Percentiles rank a stretch among this genome's conserved stretches.
Conservation (phyloP, 208 protist species). For the Trypanosoma caninum region DNA sequence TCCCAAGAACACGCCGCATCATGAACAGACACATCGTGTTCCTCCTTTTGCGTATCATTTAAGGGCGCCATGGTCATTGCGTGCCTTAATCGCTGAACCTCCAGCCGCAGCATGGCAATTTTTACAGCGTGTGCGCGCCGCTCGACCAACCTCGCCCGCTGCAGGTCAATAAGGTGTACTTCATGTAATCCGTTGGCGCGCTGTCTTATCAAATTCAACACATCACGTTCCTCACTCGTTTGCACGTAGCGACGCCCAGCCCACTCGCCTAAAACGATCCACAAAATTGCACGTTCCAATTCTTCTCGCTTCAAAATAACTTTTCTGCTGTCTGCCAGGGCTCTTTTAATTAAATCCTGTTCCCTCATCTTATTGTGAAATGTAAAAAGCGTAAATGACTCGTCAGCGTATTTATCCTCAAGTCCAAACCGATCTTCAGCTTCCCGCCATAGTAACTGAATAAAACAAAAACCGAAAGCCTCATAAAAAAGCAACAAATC, state of each 20-base stretch:
- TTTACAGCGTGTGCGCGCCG: slow-evolving; percentile 12
- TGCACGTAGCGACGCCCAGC: slow-evolving; percentile 9
- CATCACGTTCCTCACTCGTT: slow-evolving; percentile 15
- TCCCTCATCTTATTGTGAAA: neutral
- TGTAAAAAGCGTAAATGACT: neutral
- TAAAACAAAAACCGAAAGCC: neutral
- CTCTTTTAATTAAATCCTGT: neutral
- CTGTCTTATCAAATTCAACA: slow-evolving; percentile 23
- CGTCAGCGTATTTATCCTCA: neutral
- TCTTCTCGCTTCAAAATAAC: neutral
- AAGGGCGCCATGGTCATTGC: neutral
- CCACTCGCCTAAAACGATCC: neutral
- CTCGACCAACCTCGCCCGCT: slow-evolving; percentile 19
- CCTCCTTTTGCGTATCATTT: neutral
- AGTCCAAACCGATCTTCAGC: neutral
- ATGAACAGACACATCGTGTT: neutral
- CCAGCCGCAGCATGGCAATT: slow-evolving; percentile 15
- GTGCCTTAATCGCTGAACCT: slow-evolving; percentile 12
- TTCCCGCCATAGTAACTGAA: neutral
- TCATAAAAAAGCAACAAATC: neutral
- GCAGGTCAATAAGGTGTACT: slow-evolving; percentile 18
- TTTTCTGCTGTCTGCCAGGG: neutral
- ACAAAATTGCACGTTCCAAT: neutral
- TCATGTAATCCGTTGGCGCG: slow-evolving; percentile 27
- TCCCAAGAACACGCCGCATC: no score